These are phyloP conservation scores for Tulasnella calospora DNA, from an alignment of 768 basidiomycete genomes.

Conservation along the genomic window DNA sequence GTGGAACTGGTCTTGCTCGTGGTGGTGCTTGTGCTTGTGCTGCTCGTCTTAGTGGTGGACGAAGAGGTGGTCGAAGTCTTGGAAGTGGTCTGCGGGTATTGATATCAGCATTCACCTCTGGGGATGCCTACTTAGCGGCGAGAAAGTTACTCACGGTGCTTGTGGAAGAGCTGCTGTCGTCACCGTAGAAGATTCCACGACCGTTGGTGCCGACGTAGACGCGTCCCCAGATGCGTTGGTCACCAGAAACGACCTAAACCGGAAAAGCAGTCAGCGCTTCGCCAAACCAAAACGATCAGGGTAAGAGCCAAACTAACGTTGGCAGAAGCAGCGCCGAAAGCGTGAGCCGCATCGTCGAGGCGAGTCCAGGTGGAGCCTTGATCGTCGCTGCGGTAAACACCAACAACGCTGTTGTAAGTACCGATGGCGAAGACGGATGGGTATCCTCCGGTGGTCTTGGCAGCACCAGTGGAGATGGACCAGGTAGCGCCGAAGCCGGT, in stretches of 20 bases:
- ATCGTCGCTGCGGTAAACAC: conserved; percentile 56
- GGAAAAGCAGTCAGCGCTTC: neutral
- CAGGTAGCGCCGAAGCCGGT: conserved; percentile 49
- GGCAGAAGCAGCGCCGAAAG: conserved; percentile 20
- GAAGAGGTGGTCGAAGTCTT: neutral
- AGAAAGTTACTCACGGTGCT: neutral
- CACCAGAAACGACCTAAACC: conserved; percentile 16
- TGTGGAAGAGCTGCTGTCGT: neutral
- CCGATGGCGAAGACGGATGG: conserved; percentile 56
- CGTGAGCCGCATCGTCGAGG: conserved; percentile 26
- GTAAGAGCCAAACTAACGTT: neutral
- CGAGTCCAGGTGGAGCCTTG: conserved; percentile 36
- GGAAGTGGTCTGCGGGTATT: neutral
- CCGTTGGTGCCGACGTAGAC: conserved; percentile 28
- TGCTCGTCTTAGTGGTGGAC: neutral
- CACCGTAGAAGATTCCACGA: conserved; percentile 28
- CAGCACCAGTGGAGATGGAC: conserved; percentile 56
- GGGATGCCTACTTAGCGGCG: neutral
- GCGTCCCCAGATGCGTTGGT: conserved; percentile 20
- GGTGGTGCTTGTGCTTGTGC: neutral
- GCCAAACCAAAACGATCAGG: neutral
- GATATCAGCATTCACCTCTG: too few relatives aligned
- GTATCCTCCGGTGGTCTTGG: conserved; percentile 44
- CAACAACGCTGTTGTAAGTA: conserved; percentile 45
- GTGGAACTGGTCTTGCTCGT: neutral